Evolutionary conservation across 2,329 filamentous ascomycete genomes (phyloP), one percentile per base, ranked within the genome.

Genomic region (Aureobasidium sp.): DNA sequence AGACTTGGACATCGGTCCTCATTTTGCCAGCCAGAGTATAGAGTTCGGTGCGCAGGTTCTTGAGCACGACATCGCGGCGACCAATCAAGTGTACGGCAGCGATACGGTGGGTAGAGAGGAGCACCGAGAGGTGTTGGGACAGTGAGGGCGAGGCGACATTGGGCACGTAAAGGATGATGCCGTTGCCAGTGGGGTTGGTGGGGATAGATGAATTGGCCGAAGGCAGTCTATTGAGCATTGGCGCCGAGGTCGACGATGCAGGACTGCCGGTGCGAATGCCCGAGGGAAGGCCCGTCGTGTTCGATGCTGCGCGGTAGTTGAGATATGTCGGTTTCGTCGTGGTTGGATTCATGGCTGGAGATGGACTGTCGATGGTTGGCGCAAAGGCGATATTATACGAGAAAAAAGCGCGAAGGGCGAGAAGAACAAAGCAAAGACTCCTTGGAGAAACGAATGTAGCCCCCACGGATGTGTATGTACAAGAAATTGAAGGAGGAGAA

Each of bases 281-380:
- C 4, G 33, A 37, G 22, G 44, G 57, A 3, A 40, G 12, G 6
- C 45, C 44, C 11, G 33, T 22, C 17, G 17, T 17, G 40, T 42
- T 48, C 6, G 17, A 7, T 8, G 31, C 12, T 39, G 27, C 37
- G 39, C 61, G 61, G 31, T 63, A 63, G 40, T 63, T 52, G 27
- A 63, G 61, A 40, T 60, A 63, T 12, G 61, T 63, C 6, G 61
- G 61, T 62, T 31, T 44, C 17, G 52, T 40, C 37, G 39, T 22
- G 48, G 19, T 15, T 15, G 48, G 48, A 31, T 61, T 54, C 59
- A 61, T 61, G 42, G 22, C 31, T 52, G 19, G n/a, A 22, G n/a
- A 14, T 35, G 31, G n/a, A 14, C 29, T 29, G 22, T 50, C 48
- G n/a, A 37, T 15, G 6, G 31, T 24, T 19, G 33, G 11, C 8